Percentiles rank a stretch among this genome's conserved stretches.
Evolutionary conservation across 1,284 basidiomycete genomes (phyloP).

Genomic region (Rhodotorula sp.): DNA sequence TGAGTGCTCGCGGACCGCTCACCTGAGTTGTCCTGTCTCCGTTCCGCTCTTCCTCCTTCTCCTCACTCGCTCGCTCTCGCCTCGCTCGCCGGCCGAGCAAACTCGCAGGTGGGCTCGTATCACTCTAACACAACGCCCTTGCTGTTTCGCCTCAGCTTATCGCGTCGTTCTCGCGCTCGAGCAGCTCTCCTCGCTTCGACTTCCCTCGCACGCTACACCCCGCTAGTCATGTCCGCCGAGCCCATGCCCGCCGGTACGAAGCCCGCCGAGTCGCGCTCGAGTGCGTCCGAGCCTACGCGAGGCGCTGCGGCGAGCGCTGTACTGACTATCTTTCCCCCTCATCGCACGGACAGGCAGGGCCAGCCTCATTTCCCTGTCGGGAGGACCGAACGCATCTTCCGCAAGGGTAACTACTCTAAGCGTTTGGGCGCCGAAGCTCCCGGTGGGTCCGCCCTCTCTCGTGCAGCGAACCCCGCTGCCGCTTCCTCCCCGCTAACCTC

Average conservation of each 20-base stretch:
- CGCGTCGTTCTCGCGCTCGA: not conserved
- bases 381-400: slow-evolving; percentile 62
- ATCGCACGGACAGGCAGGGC: slow-evolving; percentile 78
- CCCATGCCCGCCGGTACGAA: not conserved
- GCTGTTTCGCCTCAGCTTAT: no score
- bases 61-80: not conserved
- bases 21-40: not conserved
- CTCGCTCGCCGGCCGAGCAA: not conserved
- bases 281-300: no score
- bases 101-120: no score
- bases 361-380: no score
- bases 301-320: no score
- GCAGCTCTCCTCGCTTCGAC: not conserved
- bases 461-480: no score
- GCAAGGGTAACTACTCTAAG: slow-evolving; percentile 62
- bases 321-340: no score
- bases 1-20: not conserved
- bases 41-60: not conserved
- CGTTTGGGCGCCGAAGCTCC: slow-evolving; percentile 87
- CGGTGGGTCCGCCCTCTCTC: not conserved
- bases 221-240: not conserved
- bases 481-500: not conserved
- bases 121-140: no score
- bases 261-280: no score
- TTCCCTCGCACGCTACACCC: not conserved